These are phyloP conservation scores for Roridomyces roridus DNA, from an alignment of 768 basidiomycete genomes.

Conservation along the genomic window DNA sequence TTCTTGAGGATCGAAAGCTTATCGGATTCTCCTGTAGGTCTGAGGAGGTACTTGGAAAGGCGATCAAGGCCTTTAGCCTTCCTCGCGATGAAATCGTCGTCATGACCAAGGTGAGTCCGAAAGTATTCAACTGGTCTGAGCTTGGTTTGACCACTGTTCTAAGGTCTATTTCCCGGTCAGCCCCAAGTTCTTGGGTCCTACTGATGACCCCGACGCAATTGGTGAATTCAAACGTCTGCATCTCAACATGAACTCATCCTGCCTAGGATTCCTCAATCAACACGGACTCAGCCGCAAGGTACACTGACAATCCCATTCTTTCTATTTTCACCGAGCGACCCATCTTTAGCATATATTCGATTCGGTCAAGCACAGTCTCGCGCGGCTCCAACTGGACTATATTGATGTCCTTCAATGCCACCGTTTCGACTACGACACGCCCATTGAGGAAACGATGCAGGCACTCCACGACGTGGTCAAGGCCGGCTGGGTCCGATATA, in stretches of 20 bases:
- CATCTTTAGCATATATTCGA: constrained; percentile 72
- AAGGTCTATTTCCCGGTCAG: constrained; percentile 47
- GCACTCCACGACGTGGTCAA: too few relatives aligned
- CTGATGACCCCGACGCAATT: constrained; percentile 38
- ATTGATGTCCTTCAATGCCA: constrained; percentile 79
- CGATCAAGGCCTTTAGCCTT: constrained; percentile 67
- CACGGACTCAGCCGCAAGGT: constrained; percentile 55
- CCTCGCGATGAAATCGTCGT: constrained; percentile 82
- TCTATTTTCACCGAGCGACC: neutral
- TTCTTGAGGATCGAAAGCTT: too few relatives aligned
- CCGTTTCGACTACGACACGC: constrained; percentile 62
- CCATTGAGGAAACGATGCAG: constrained; percentile 68
- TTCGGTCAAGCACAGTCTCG: constrained; percentile 62
- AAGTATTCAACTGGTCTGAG: neutral
- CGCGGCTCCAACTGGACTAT: constrained; percentile 77
- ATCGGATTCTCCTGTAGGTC: constrained; percentile 38
- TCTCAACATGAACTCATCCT: too few relatives aligned
- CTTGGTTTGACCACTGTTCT: constrained; percentile 13
- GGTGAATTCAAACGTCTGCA: too few relatives aligned
- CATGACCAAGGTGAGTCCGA: constrained; percentile 73
- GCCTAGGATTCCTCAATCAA: constrained; percentile 63
- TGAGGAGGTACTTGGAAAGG: constrained; percentile 77
- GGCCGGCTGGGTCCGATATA: too few relatives aligned
- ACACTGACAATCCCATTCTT: neutral
- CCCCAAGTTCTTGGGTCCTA: constrained; percentile 25